These are phyloP conservation scores for Blepharisma japonicum DNA, from an alignment of 73 alveolate genomes.

Conservation along the genomic window DNA sequence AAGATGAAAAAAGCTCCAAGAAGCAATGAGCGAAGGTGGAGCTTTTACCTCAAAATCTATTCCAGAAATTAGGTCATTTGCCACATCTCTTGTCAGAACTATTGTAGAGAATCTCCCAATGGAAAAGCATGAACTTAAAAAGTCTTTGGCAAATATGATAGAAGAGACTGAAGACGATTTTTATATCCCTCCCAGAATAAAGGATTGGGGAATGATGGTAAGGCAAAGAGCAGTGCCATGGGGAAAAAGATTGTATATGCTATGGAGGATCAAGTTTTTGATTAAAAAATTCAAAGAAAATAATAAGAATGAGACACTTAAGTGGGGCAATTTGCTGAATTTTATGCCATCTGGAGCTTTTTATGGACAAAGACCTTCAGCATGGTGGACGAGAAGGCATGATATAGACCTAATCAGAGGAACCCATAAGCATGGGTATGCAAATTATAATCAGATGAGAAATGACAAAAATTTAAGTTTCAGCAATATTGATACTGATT, in stretches of 20 bases:
- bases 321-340: conserved; percentile 91
- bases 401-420: conserved; percentile 97
- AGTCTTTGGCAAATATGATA: conserved; percentile 79
- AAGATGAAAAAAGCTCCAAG: conserved; percentile 68
- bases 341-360: conserved; percentile 83
- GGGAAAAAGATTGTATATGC: conserved; percentile 91
- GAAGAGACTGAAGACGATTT: conserved; percentile 95
- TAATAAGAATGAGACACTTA: conserved; percentile 55
- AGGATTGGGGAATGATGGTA: conserved; percentile 95
- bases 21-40: conserved; percentile 55
- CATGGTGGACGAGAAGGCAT: conserved; percentile 97
- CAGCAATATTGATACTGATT: conserved; percentile 79
- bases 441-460: conserved; percentile 85
- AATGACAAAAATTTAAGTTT: conserved; percentile 75
- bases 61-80: conserved; percentile 84
- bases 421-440: conserved; percentile 96
- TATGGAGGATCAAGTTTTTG: conserved; percentile 74
- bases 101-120: conserved; percentile 72
- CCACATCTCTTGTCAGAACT: conserved; percentile 89
- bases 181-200: conserved; percentile 69
- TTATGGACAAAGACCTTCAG: conserved; percentile 94
- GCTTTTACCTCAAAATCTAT: conserved; percentile 71
- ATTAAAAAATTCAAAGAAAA: conserved; percentile 88
- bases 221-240: conserved; percentile 95
- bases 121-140: conserved; percentile 80